Base-by-base conservation (phyloP, 164 flowering plant species). In the Hamamelis virginiana region DNA sequence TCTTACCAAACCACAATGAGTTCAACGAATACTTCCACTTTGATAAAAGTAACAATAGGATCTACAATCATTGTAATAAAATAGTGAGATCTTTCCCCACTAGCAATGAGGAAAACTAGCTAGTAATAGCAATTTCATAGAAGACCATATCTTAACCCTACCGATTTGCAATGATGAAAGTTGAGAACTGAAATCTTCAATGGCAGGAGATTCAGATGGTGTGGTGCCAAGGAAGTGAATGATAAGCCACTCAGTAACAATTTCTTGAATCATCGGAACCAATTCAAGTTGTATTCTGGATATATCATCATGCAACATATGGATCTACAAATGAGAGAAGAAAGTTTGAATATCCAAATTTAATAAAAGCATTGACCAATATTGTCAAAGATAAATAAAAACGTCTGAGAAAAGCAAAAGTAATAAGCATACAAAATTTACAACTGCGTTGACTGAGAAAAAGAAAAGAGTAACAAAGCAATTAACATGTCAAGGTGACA, bases 151-250 rank as follows among this genome's bases (percentile, higher is more conserved):
- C 67, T 74, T 15, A 51, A 67, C 58, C 89, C 53, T 73, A 90
- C 97, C 98, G 68, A 95, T 87, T 60, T 83, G 89, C 81, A 95
- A 78, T n/a, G 90, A 84, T 69, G 98, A 92, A 61, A 95, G 91
- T 74, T 79, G 95, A 68, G 83, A 77, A 71, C 90, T 95, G 74
- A 95, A 95, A 83, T 95, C 97, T 79, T 92, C 96, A 68, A 80
- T 53, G n/a, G 84, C 57, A 41, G 82, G 86, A 59, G 87, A 76
- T 74, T 85, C 89, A 25, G 87, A 84, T 38, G 97, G 88, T 52
- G 91, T 89, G 64, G 84, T 83, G 68, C 79, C 84, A 76, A 95
- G 60, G 77, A 85, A 89, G 76, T 85, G 81, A 52, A 92, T 78
- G 56, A 91, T 76, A 72, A 85, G 83, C 97, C 98, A 95, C 72